These are phyloP conservation scores for Radiomyces spectabilis DNA, from an alignment of 192 early-diverging fungal species.

Conservation along the genomic window DNA sequence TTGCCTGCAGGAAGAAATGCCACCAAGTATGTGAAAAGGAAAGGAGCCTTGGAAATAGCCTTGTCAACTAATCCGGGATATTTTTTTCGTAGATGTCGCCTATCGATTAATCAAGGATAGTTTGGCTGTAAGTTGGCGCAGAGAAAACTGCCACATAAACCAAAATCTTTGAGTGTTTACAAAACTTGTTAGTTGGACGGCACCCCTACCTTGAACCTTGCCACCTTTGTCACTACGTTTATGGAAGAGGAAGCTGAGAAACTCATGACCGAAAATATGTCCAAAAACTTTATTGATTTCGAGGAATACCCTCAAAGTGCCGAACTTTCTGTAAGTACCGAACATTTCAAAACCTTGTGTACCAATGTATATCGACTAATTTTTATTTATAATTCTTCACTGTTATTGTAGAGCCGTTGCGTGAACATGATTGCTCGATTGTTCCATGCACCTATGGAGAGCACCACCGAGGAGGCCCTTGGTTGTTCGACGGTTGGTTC, in stretches of 20 bases:
- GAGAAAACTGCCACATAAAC: background rate
- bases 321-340: slow-evolving; percentile 28
- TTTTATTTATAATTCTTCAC: background rate
- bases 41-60: background rate
- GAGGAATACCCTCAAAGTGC: slow-evolving; percentile 37
- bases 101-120: slow-evolving; percentile 30
- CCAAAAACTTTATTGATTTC: slow-evolving; percentile 63
- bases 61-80: background rate
- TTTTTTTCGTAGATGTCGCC: slow-evolving; percentile 8
- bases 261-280: slow-evolving; percentile 64
- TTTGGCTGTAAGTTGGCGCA: slow-evolving; percentile 8
- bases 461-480: slow-evolving; percentile 33
- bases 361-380: background rate
- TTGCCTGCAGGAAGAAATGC: slow-evolving; percentile 20
- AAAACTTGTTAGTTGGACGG: no score
- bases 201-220: slow-evolving; percentile 69
- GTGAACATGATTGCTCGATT: slow-evolving; percentile 36
- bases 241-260: slow-evolving; percentile 67
- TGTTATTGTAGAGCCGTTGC: slow-evolving; percentile 25
- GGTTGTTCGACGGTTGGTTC: slow-evolving; percentile 74
- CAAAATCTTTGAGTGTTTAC: slow-evolving; percentile 19
- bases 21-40: slow-evolving; percentile 9
- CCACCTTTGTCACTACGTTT: slow-evolving; percentile 61
- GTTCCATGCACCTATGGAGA: slow-evolving; percentile 28
- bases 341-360: background rate